Conservation (phyloP, 2,329 filamentous ascomycete genomes). For the Cordyceps sp. region DNA sequence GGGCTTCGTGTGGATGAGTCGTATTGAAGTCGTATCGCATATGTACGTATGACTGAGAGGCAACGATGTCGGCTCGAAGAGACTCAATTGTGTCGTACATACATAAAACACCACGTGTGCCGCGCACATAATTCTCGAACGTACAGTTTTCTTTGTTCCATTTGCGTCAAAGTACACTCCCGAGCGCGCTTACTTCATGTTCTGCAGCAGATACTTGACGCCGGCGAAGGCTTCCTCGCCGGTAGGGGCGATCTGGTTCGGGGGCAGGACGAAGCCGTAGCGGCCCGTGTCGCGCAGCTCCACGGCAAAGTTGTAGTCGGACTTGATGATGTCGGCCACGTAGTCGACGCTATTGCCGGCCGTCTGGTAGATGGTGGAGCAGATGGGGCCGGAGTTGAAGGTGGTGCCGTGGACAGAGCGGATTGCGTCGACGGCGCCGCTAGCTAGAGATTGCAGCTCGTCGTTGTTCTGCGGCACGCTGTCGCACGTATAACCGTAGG, state of each 20-base stretch:
- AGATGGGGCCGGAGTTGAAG: conserved; percentile 34
- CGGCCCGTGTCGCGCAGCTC: conserved; percentile 20
- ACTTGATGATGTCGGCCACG: conserved; percentile 21
- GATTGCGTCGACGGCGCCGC: conserved; percentile 32
- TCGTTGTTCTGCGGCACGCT: conserved; percentile 26
- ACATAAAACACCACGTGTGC: too few relatives aligned
- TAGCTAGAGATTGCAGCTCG: conserved; percentile 30
- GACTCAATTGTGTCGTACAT: too few relatives aligned
- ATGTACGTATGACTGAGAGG: too few relatives aligned
- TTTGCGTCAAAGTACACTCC: too few relatives aligned
- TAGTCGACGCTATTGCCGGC: conserved; percentile 29
- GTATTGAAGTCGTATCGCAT: too few relatives aligned
- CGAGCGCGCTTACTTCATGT: conserved; percentile 21
- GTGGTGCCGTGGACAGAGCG: conserved; percentile 19
- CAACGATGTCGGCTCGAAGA: too few relatives aligned
- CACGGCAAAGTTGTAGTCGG: conserved; percentile 22
- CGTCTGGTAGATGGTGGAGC: conserved; percentile 43
- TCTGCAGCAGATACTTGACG: conserved; percentile 41
- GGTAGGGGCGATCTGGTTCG: conserved; percentile 23
- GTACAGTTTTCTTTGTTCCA: too few relatives aligned
- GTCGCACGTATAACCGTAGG: conserved; percentile 44
- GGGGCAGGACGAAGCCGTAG: conserved; percentile 25
- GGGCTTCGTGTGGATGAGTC: too few relatives aligned
- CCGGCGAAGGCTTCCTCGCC: conserved; percentile 26
- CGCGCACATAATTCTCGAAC: too few relatives aligned